Conservation (phyloP, 1,284 basidiomycete species). For the Xerocomus amazonicus region DNA sequence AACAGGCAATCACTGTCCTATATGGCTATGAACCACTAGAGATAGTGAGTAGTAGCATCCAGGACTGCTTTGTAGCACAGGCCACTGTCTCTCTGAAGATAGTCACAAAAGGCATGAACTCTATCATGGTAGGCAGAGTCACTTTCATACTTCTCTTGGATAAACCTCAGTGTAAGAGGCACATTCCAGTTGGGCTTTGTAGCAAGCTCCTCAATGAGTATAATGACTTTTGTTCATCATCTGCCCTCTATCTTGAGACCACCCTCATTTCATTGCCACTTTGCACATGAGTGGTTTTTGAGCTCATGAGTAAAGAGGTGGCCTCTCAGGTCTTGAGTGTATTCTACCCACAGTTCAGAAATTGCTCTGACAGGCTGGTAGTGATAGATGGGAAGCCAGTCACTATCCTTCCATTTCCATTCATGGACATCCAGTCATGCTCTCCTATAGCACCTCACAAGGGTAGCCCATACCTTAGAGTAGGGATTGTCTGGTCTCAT, state of each 20-base stretch:
- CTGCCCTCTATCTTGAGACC: slow-evolving; percentile 13
- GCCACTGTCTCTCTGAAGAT: slow-evolving; percentile 4
- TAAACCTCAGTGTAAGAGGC: slow-evolving; percentile 11
- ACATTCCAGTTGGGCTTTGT: slow-evolving; percentile 16
- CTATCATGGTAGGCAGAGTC: slow-evolving; percentile 5
- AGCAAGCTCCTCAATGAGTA: slow-evolving; percentile 10
- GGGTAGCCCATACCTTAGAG: no score
- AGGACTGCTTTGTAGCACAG: slow-evolving; percentile 4
- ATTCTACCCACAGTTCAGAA: slow-evolving; percentile 17
- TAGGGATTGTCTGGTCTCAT: no score
- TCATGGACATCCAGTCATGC: no score
- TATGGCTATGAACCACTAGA: no score
- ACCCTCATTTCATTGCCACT: slow-evolving; percentile 12
- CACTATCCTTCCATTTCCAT: no score
- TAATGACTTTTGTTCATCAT: slow-evolving; percentile 5
- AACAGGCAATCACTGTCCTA: no score
- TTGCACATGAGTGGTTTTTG: slow-evolving; percentile 12
- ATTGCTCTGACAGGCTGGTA: slow-evolving; percentile 4
- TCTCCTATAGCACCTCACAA: no score
- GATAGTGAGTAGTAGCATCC: slow-evolving; percentile 4
- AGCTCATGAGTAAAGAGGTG: slow-evolving; percentile 13
- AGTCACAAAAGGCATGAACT: slow-evolving; percentile 9
- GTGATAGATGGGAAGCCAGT: slow-evolving; percentile 10
- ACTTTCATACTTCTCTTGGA: slow-evolving; percentile 14
- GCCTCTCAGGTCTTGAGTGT: slow-evolving; percentile 8